phyloP scores from a whole-genome alignment of 108 stramenopile species.

The Mediolabrus comicus region DNA sequence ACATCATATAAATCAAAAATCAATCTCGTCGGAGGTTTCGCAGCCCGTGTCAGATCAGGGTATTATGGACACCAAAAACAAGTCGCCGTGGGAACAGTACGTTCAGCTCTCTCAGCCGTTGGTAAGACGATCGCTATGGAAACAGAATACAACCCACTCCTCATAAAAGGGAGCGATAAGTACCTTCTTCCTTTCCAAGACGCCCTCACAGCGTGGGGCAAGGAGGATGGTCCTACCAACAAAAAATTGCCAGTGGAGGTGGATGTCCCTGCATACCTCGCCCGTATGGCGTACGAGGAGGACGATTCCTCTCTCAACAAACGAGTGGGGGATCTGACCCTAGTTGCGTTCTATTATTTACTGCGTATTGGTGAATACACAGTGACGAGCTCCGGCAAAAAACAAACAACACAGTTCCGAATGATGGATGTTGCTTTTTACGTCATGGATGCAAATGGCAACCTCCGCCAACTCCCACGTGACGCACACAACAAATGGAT shows the following conservation, averaged over 20 bases:
- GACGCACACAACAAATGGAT: neutral
- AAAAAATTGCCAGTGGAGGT: constrained; percentile 8
- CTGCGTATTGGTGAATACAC: constrained; percentile 18
- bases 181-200: neutral
- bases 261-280: constrained; percentile 4
- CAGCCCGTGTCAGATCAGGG: neutral
- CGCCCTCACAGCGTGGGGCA: neutral
- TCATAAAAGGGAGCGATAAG: neutral
- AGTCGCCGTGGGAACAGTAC: constrained; percentile 8
- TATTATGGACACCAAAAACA: neutral
- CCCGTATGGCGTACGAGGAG: neutral
- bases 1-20: neutral
- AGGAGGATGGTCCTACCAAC: constrained; percentile 11
- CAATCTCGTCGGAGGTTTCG: constrained; percentile 1
- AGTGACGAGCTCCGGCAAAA: neutral
- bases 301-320: neutral
- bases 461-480: neutral
- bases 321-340: neutral
- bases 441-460: neutral
- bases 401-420: constrained; percentile 5
- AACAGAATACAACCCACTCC: neutral
- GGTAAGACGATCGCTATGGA: constrained; percentile 8
- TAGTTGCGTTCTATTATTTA: constrained; percentile 9
- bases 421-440: neutral
- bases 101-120: constrained; percentile 5